phyloP scores from a whole-genome alignment of 306 rosid genomes.

The Crotalaria pallida region DNA sequence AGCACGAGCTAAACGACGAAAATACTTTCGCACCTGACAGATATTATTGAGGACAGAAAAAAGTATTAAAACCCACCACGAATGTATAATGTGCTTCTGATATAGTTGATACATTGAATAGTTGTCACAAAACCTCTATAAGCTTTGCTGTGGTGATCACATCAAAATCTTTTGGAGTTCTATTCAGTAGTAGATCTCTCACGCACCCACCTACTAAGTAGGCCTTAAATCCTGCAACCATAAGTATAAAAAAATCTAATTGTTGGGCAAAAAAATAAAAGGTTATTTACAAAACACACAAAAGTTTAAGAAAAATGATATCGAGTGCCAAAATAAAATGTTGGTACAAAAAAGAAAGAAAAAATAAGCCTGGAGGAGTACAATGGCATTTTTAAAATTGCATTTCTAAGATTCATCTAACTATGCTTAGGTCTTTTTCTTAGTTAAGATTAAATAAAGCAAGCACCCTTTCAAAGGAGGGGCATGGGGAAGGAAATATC shows the following conservation, averaged over 20 bases:
- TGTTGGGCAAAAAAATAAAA: background rate
- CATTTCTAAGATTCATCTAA: background rate
- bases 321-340: background rate
- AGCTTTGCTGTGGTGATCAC: constrained; percentile 82
- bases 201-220: constrained; percentile 98
- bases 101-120: constrained; percentile 4
- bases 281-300: background rate
- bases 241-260: constrained; percentile 6
- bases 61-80: background rate
- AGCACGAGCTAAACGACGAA: constrained; percentile 37
- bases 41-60: constrained; percentile 2
- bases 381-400: background rate
- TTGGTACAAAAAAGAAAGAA: background rate
- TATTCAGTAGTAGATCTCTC: constrained; percentile 72
- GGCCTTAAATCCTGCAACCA: constrained; percentile 69
- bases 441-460: constrained; percentile 5
- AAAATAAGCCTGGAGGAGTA: background rate
- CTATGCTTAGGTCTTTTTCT: background rate
- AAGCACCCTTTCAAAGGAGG: background rate
- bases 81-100: background rate
- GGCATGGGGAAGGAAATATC: background rate
- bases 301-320: constrained; percentile 1
- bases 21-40: constrained; percentile 49
- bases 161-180: constrained; percentile 85
- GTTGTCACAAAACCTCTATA: constrained; percentile 42